phyloP scores from a whole-genome alignment of 108 stramenopile genomes.

The Asterionellopsis glacialis region DNA sequence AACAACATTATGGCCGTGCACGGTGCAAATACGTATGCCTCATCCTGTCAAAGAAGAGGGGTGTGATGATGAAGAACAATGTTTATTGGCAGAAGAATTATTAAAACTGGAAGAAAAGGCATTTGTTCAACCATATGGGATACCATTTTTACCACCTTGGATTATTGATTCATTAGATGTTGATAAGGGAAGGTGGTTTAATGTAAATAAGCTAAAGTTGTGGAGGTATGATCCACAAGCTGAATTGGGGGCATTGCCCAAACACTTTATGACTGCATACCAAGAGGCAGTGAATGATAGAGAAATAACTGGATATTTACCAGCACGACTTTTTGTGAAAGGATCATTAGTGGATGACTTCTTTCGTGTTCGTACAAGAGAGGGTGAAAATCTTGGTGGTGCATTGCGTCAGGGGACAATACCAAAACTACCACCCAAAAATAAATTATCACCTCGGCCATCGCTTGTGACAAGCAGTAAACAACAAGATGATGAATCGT shows the following conservation, averaged over 20 bases:
- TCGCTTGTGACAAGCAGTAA: no score
- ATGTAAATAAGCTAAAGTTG: neutral
- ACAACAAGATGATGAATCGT: no score
- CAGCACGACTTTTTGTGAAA: neutral
- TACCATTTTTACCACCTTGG: neutral
- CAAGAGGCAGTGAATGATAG: neutral
- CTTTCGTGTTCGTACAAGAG: neutral
- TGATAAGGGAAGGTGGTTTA: conserved; percentile 4
- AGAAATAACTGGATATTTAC: neutral
- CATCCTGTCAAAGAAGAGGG: conserved; percentile 1
- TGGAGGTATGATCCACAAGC: neutral
- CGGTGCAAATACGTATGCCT: conserved; percentile 11
- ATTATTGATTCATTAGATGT: neutral
- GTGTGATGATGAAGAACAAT: neutral
- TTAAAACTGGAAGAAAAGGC: conserved; percentile 5
- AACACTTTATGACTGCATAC: neutral
- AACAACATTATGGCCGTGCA: neutral
- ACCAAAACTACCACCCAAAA: neutral
- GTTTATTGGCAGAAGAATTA: neutral
- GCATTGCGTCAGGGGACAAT: neutral
- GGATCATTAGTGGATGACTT: neutral
- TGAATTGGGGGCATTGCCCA: neutral
- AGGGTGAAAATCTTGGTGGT: neutral
- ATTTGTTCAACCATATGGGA: conserved; percentile 3
- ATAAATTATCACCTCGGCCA: no score